phyloP scores from a whole-genome alignment of 2,329 filamentous ascomycete genomes.

The Esteya vermicola region DNA sequence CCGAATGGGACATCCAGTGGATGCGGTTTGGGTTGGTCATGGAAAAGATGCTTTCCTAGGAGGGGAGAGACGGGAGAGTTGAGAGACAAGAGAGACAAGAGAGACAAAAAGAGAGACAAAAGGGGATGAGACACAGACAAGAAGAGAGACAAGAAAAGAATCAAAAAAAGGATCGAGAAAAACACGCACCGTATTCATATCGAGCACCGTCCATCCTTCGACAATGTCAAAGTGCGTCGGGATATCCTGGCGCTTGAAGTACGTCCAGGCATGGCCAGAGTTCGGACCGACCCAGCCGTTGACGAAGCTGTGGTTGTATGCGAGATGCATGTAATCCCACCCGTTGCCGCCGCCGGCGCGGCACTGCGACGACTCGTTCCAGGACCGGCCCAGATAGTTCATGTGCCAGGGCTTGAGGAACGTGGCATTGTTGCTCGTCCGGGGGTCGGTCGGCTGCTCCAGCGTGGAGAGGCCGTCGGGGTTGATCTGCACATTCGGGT shows the following conservation, averaged over 20 bases:
- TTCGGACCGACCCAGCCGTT: conserved; percentile 39
- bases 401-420: conserved; percentile 36
- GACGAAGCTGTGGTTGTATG: conserved; percentile 34
- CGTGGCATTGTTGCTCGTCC: background rate
- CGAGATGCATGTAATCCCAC: conserved; percentile 35
- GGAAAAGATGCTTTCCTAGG: conserved; percentile 30
- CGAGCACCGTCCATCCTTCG: conserved; percentile 37
- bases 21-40: conserved; percentile 39
- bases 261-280: conserved; percentile 37
- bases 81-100: too few species aligned
- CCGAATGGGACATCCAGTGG: conserved; percentile 32
- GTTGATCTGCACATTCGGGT: conserved; percentile 39
- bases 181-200: conserved; percentile 29
- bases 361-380: conserved; percentile 36
- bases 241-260: conserved; percentile 35
- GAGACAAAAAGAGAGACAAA: too few species aligned
- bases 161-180: background rate
- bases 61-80: background rate
- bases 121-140: too few species aligned
- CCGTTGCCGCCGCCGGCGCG: conserved; percentile 36
- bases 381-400: conserved; percentile 37
- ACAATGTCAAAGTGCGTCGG: conserved; percentile 39
- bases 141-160: too few species aligned
- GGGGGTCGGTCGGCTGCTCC: conserved; percentile 20
- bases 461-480: conserved; percentile 26